Evolutionary conservation across 306 rosid genomes (phyloP).

Genomic region (Carpinus viminea): DNA sequence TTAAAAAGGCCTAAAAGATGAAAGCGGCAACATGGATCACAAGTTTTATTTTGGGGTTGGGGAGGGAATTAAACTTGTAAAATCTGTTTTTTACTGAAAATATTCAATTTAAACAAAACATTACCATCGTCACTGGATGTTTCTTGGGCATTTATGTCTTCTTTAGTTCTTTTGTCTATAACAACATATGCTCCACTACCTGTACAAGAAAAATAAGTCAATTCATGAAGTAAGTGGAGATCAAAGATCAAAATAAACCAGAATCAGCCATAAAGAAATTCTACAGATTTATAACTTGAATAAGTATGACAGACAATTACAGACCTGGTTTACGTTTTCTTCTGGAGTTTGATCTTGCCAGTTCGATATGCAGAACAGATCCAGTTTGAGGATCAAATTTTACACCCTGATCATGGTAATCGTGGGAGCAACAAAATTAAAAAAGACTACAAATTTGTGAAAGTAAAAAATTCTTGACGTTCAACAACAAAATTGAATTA

Average conservation of each 20-base stretch:
- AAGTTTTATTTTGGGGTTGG: too few relatives aligned
- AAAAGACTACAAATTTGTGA: slow-evolving; percentile 28
- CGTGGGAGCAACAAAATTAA: slow-evolving; percentile 30
- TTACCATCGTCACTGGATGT: slow-evolving; percentile 85
- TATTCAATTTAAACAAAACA: slow-evolving; percentile 5
- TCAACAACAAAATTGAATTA: slow-evolving; percentile 15
- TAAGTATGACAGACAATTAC: background rate
- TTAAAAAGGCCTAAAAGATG: background rate
- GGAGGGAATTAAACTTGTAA: background rate
- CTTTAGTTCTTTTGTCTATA: slow-evolving; percentile 79
- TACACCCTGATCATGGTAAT: slow-evolving; percentile 60
- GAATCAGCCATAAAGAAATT: background rate
- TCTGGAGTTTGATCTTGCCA: slow-evolving; percentile 93
- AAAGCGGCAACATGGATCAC: background rate
- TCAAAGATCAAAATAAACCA: background rate
- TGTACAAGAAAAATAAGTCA: slow-evolving; percentile 32
- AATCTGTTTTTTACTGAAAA: background rate
- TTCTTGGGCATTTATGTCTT: slow-evolving; percentile 57
- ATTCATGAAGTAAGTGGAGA: slow-evolving; percentile 23
- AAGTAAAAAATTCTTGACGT: slow-evolving; percentile 8
- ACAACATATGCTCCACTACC: slow-evolving; percentile 91
- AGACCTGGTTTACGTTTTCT: slow-evolving; percentile 91
- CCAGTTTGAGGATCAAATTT: slow-evolving; percentile 97
- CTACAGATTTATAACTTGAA: background rate
- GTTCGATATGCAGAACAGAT: slow-evolving; percentile 76